phyloP scores from a whole-genome alignment of 805 yeast genomes.

The Yarrowia sp. region DNA sequence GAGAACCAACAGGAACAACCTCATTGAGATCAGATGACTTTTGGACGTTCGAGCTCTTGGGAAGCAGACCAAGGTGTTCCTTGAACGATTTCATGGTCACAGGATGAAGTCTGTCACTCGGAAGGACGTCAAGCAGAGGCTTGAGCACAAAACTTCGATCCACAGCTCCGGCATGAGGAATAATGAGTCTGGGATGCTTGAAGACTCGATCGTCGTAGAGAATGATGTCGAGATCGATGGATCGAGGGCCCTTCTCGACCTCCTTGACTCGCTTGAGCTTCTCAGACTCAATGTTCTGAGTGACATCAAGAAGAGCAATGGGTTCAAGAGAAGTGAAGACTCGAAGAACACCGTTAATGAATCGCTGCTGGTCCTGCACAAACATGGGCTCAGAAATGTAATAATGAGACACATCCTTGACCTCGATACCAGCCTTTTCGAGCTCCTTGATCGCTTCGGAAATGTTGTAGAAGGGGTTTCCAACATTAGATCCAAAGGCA shows the following conservation, averaged over 20 bases:
- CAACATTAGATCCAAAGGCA: slow-evolving; percentile 91
- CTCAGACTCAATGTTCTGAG: slow-evolving; percentile 81
- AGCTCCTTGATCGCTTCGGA: slow-evolving; percentile 60
- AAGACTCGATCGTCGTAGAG: slow-evolving; percentile 67
- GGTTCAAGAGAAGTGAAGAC: slow-evolving; percentile 71
- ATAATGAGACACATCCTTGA: slow-evolving; percentile 73
- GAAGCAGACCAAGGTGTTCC: slow-evolving; percentile 67
- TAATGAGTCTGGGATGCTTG: slow-evolving; percentile 63
- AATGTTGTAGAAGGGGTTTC: slow-evolving; percentile 72
- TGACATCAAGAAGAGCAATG: slow-evolving; percentile 60
- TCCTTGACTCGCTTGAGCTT: slow-evolving; percentile 73
- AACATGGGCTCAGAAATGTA: slow-evolving; percentile 96
- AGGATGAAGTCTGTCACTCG: slow-evolving; percentile 76
- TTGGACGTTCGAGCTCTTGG: slow-evolving; percentile 49
- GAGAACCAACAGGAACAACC: slow-evolving; percentile 42
- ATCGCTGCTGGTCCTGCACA: slow-evolving; percentile 75
- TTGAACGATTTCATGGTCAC: slow-evolving; percentile 83
- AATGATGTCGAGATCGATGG: slow-evolving; percentile 87
- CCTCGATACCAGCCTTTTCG: slow-evolving; percentile 53
- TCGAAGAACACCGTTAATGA: slow-evolving; percentile 82
- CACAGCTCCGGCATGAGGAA: slow-evolving; percentile 89
- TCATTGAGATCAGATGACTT: slow-evolving; percentile 44
- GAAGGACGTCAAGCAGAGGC: slow-evolving; percentile 83
- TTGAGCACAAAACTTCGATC: slow-evolving; percentile 89
- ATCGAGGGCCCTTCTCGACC: slow-evolving; percentile 89